A percentile compares a stretch with the other conserved stretches of the same genome.
phyloP scores from a whole-genome alignment of 2,329 filamentous ascomycete species.

The Raffaelea arxii region DNA sequence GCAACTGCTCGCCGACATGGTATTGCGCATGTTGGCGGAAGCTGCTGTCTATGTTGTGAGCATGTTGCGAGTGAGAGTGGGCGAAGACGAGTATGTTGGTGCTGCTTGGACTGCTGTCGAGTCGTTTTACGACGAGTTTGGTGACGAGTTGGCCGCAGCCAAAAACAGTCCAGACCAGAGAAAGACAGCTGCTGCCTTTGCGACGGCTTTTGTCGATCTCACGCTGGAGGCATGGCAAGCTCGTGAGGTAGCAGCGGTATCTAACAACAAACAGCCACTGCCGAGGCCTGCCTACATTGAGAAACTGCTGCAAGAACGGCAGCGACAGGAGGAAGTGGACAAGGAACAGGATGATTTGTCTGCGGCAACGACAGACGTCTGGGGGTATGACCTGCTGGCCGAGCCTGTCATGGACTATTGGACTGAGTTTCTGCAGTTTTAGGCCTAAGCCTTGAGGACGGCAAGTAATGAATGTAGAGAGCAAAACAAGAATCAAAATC shows the following conservation, averaged over 20 bases:
- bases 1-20: constrained; percentile 20
- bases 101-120: constrained; percentile 19
- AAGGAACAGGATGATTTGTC: background rate
- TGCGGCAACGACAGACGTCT: background rate
- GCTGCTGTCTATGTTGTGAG: constrained; percentile 22
- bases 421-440: constrained; percentile 9
- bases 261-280: too few species aligned
- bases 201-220: constrained; percentile 8
- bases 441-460: too few species aligned
- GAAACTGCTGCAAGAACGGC: background rate
- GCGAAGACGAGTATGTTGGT: constrained; percentile 10
- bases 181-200: constrained; percentile 5
- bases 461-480: too few species aligned
- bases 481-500: too few species aligned
- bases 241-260: background rate
- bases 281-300: background rate
- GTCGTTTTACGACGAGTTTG: constrained; percentile 16
- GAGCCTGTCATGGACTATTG: constrained; percentile 8
- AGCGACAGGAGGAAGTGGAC: too few species aligned
- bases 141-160: constrained; percentile 7
- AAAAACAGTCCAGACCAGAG: background rate
- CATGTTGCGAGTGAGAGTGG: constrained; percentile 17
- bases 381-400: background rate
- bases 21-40: constrained; percentile 18
- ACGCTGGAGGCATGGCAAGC: constrained; percentile 10